Base-by-base conservation (phyloP, 495 filamentous ascomycete genomes). In the Aspergillus funiculosus region DNA sequence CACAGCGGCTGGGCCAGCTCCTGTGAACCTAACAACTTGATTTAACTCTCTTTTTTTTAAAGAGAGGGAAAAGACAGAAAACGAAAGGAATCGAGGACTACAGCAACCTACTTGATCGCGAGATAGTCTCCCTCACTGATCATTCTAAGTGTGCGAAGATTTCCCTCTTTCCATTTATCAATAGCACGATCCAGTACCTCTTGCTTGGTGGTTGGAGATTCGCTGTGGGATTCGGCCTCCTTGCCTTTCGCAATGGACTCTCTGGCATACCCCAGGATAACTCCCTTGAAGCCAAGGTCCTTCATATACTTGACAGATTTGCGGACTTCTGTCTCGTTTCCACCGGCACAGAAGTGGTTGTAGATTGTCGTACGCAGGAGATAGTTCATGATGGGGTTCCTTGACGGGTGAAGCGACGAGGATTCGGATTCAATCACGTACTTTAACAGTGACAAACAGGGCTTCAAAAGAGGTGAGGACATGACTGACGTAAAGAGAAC, bases 301-400 rank as follows among this genome's bases (percentile, higher is more conserved):
- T 82, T 82, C 37, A 87, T 72, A 3, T 68, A 62, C 17, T 71
- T 57, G 30, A 86, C 74, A 1, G 81, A 86, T 21, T 48, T 54
- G 5, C 61, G 54, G 19, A 91, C 82, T 59, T 89, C 83, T 1
- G 50, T 42, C 0, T 71, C 62, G 34, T 78, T 83, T 57, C 83
- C 79, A 14, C 87, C 87, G 1, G 85, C 84, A 58, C 87, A 94
- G 60, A 91, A 94, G 55, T 94, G 86, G 42, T 77, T 76, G 60
- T 94, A 94, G 57, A 94, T 87, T 0, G 85, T 91, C 43, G 80
- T 74, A 48, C 86, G 83, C 22, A 94, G 71, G 25, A 86, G 59
- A 48, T 65, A 65, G 34, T 71, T 64, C 10, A 83, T 69, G 13
- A 80, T 7, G 0, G 71, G 72, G 46, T 85, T 85, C 24, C 57